These are phyloP conservation scores for Delonix regia DNA, from an alignment of 306 rosid genomes.

Conservation along the genomic window DNA sequence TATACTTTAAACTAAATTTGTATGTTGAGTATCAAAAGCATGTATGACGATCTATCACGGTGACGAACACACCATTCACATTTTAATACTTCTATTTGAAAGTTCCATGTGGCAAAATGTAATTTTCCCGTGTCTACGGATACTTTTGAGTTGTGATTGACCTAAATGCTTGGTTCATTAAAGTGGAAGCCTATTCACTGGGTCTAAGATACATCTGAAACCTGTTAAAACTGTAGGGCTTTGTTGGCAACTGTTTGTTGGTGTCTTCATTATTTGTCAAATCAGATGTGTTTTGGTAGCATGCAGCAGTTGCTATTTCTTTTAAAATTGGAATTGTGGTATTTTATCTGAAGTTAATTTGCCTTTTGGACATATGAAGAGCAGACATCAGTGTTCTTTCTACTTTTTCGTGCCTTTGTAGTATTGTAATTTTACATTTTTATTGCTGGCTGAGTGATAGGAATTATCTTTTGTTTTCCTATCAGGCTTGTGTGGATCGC, in stretches of 20 bases:
- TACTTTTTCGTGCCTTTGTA: neutral
- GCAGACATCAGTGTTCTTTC: neutral
- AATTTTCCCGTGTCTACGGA: neutral
- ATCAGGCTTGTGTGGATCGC: neutral
- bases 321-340: neutral
- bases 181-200: neutral
- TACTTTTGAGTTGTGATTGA: slow-evolving; percentile 25
- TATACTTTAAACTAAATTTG: slow-evolving; percentile 9
- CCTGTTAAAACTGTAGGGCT: neutral
- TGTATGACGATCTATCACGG: neutral
- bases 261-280: neutral
- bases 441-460: neutral
- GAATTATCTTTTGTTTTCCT: neutral
- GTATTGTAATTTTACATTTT: neutral
- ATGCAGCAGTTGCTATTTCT: neutral
- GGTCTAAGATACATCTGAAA: neutral
- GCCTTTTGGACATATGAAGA: neutral
- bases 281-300: slow-evolving; percentile 14
- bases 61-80: slow-evolving; percentile 23
- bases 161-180: slow-evolving; percentile 5
- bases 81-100: neutral
- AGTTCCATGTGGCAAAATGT: neutral
- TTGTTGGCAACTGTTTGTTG: neutral
- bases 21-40: neutral
- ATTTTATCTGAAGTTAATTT: neutral